Base-by-base conservation (phyloP, 169 alveolate species). In the Plasmodium chabaudi region DNA sequence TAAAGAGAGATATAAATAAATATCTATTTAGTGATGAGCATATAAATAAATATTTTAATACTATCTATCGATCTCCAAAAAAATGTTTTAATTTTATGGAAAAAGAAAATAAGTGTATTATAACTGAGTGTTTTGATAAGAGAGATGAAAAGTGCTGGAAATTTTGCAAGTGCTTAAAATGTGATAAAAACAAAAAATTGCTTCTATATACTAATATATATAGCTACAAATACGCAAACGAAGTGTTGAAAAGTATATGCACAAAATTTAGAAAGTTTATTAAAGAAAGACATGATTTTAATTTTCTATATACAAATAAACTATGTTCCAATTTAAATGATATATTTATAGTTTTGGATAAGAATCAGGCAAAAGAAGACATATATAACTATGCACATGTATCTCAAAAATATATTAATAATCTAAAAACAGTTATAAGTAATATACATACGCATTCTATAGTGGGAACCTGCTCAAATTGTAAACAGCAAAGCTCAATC, bases 251-350 rank as follows among this genome's bases (percentile, higher is more conserved):
- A 82, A 34, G 59, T 46, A 82, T 82, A 39, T 44, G 51, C 47
- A 53, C 46, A 34, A 67, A 19, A 13, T 82, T 82, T 60, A 49
- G 90, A 65, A 0, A 82, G 7, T 82, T 82, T 49, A 82, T 82
- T 59, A 82, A 82, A 82, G 72, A 67, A 9, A 82, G 90, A 44
- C 82, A 82, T 60, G 68, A 67, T 19, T 65, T 61, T 82, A 67
- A n/a, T 10, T 82, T 82, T 82, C 42, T 44, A 17, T 4, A 21
- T 15, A 61, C 44, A 12, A 25, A 53, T n/a, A 60, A 60, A 9
- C 19, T 82, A 13, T 60, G 13, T 42, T 82, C 90, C 55, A 82
- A 82, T 55, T 79, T 67, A 15, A 19, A 82, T 15, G n/a, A 17
- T n/a, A 82, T 82, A 15, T 82, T 51, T 23, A 60, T 82, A 46